Conservation (phyloP, 495 filamentous ascomycete genomes). For the Hypomontagnella monticulosa region DNA sequence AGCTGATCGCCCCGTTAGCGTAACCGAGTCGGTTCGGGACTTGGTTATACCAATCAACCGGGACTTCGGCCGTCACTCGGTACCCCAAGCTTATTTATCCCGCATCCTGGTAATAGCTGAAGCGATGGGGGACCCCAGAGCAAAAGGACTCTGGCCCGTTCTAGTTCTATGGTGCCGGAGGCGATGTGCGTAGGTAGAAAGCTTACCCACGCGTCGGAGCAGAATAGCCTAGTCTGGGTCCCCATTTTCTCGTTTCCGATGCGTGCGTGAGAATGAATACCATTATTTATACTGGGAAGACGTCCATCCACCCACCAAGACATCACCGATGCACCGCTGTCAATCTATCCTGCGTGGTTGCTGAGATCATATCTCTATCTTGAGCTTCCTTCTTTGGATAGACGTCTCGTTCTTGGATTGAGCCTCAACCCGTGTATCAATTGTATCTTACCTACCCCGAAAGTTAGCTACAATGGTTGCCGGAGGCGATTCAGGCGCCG, state of each 20-base stretch:
- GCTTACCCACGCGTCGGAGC: slow-evolving; percentile 10
- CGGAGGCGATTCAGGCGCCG: slow-evolving; percentile 49
- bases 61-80: slow-evolving; percentile 33
- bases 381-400: background rate
- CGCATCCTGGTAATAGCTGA: slow-evolving; percentile 36
- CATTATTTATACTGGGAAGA: slow-evolving; percentile 27
- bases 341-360: slow-evolving; percentile 3
- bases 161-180: slow-evolving; percentile 7
- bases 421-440: background rate
- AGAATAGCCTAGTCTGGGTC: slow-evolving; percentile 15
- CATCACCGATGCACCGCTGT: slow-evolving; percentile 3
- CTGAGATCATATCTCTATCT: background rate
- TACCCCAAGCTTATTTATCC: slow-evolving; percentile 39
- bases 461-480: slow-evolving; percentile 46
- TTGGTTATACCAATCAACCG: slow-evolving; percentile 27
- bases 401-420: background rate
- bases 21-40: background rate
- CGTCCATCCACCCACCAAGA: background rate
- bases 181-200: slow-evolving; percentile 16
- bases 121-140: slow-evolving; percentile 15
- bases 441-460: background rate
- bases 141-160: slow-evolving; percentile 4
- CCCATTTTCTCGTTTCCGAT: slow-evolving; percentile 2
- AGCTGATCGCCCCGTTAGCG: slow-evolving; percentile 5
- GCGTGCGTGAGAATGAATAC: background rate